phyloP scores from a whole-genome alignment of 2,329 filamentous ascomycete genomes.

The Alternaria metachromatica region DNA sequence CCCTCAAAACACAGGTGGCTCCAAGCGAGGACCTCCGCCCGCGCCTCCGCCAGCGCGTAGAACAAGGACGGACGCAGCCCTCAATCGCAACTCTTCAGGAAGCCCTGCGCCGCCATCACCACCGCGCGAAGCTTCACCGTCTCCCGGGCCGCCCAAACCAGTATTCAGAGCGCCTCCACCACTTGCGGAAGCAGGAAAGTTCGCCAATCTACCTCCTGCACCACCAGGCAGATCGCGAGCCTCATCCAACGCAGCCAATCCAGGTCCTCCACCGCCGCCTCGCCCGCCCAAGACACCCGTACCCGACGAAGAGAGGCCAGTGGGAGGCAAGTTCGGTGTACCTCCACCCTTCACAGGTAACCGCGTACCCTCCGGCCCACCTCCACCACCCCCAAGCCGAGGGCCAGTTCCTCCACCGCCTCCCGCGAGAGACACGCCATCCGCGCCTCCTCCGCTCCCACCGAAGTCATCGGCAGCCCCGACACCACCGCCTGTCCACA shows the following conservation, averaged over 20 bases:
- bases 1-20: conserved; percentile 68
- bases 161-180: conserved; percentile 87
- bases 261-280: conserved; percentile 71
- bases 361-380: conserved; percentile 65
- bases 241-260: conserved; percentile 57
- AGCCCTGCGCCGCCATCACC: conserved; percentile 67
- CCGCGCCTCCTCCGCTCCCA: conserved; percentile 49
- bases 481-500: conserved; percentile 67
- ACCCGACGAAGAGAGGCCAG: conserved; percentile 66
- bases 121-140: conserved; percentile 76
- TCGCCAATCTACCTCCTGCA: conserved; percentile 62
- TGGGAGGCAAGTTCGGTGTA: conserved; percentile 70
- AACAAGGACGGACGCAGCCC: conserved; percentile 50
- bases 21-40: conserved; percentile 67
- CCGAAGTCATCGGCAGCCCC: conserved; percentile 51
- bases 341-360: conserved; percentile 80
- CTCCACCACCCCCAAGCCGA: conserved; percentile 77
- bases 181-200: conserved; percentile 88
- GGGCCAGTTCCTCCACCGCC: conserved; percentile 68
- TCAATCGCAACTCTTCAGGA: conserved; percentile 54
- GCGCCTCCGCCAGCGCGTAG: conserved; percentile 63
- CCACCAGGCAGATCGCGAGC: conserved; percentile 59
- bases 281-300: conserved; percentile 61
- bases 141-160: conserved; percentile 64
- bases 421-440: conserved; percentile 51